Base-by-base conservation (phyloP, 2,329 filamentous ascomycete genomes). In the Colletotrichum orchidophilum region DNA sequence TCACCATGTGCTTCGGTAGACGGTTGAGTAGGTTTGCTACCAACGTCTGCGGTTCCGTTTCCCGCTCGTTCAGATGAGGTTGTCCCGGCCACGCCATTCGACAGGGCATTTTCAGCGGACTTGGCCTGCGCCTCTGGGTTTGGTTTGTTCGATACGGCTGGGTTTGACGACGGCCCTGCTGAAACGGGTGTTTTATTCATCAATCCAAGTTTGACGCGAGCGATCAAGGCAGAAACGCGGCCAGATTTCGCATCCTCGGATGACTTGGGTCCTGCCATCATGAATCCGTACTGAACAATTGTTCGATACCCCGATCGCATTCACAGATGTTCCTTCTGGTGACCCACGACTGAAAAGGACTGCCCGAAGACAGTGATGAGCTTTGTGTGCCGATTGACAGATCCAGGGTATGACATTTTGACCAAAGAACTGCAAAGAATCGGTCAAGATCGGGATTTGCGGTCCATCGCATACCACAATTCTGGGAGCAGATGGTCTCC, bases 391-490 rank as follows among this genome's bases (percentile, higher is more conserved):
- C 39, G 3, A 42, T 1, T 42, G 39, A 3, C 15, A 6, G 6
- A 9, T 42, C 6, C 0, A 42, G 15, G 18, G 0, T 18, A 1
- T 18, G 18, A 8, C 2, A 42, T 1, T 42, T 42, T 42, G 39
- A 8, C 39, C 0, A 8, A n/a, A 7, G 2, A 42, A 42, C 39
- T 3, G n/a, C 5, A 42, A 42, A 4, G 18, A 3, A 42, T 8
- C 2, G 5, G 1, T n/a, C 6, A 42, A 6, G 39, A 7, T 42
- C 15, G 39, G 1, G 39, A 18, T 1, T 3, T 15, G 15, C 0
- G 2, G 1, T 3, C 15, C 39, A 42, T n/a, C 15, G 6, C 1
- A n/a, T 18, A 42, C 1, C 18, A 18, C 39, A 1, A 9, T 1
- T 42, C 1, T 42, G 15, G 18, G n/a, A 8, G 39, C 18, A 42